Evolutionary conservation across 139 green algal species (phyloP).

Genomic region (Chlamydomonas asymmetrica): DNA sequence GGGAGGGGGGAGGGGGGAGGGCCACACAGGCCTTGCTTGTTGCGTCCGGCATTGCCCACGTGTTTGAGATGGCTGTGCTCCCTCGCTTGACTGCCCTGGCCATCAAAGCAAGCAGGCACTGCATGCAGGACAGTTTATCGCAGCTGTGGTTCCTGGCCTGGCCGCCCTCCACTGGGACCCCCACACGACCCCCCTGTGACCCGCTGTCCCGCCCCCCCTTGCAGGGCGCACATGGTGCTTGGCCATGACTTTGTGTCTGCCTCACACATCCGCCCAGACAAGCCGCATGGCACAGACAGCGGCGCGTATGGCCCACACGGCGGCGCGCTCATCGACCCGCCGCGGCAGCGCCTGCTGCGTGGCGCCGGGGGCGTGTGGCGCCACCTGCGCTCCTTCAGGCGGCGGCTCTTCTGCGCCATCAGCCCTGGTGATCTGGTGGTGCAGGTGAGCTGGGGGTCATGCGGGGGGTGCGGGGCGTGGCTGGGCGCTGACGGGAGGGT

Average conservation of each 20-base stretch:
- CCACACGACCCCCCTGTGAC: no score
- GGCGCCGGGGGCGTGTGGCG: conserved; percentile 34
- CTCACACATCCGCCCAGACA: conserved; percentile 18
- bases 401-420: not conserved
- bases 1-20: no score
- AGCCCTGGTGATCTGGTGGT: not conserved
- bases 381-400: conserved; percentile 30
- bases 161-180: no score
- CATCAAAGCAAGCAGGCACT: no score
- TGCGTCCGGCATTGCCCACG: no score
- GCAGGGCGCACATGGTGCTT: not conserved
- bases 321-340: not conserved
- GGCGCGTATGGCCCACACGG: conserved; percentile 3
- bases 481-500: not conserved
- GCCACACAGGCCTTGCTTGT: no score
- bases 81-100: no score
- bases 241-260: conserved; percentile 13
- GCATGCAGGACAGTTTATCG: no score
- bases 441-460: not conserved
- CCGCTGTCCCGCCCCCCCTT: no score
- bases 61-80: no score
- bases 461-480: not conserved
- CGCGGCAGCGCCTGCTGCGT: conserved; percentile 21
- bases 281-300: not conserved
- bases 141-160: no score